Base-by-base conservation (phyloP, 208 protist genomes). In the Kentomonas sorsogonicus region DNA sequence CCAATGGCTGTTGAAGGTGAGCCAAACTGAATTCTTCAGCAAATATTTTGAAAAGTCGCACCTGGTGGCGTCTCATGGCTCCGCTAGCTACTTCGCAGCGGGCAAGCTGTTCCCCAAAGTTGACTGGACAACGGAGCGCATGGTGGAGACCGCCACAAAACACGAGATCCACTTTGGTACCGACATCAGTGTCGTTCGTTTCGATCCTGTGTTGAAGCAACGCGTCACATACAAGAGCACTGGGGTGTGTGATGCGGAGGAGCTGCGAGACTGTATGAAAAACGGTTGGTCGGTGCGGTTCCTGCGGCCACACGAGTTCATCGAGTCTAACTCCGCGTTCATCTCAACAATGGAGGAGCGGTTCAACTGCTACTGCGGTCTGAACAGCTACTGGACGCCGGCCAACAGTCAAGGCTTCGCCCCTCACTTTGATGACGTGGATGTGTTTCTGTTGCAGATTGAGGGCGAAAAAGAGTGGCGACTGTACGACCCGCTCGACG, bases 351-450 rank as follows among this genome's bases (percentile, higher is more conserved):
- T 98, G 46, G 91, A 98, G 67, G 51, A 70, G 26, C 73, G 87
- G 47, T 97, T 97, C 57, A 63, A 67, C 44, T 90, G 75, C 60
- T 80, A 80, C 45, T 90, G 83, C 44, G 95, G 95, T 15, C 68
- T 86, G 29, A 98, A 98, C 77, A 85, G 88, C 52, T 98, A 98
- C 77, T 84, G 96, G 60, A 98, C 96, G 1, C 94, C 95, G 9
- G 63, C 87, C 30, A 64, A 74, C 41, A 86, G 83, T 38, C 84
- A 97, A 60, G 91, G 91, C 23, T 95, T 97, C 50, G 96, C 96
- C 2, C 95, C 96, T 40, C 96, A 98, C 79, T 97, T 93, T 72
- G 96, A 98, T 63, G 96, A 98, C 66, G 91, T 98, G 0, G 95
- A 98, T 34, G 96, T 92, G 20, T 97, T 98, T 53, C 78, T 98